Percentiles rank a stretch among this genome's conserved stretches.
phyloP scores from a whole-genome alignment of 2,329 filamentous ascomycete species.

The Amauroascus verrucosus region DNA sequence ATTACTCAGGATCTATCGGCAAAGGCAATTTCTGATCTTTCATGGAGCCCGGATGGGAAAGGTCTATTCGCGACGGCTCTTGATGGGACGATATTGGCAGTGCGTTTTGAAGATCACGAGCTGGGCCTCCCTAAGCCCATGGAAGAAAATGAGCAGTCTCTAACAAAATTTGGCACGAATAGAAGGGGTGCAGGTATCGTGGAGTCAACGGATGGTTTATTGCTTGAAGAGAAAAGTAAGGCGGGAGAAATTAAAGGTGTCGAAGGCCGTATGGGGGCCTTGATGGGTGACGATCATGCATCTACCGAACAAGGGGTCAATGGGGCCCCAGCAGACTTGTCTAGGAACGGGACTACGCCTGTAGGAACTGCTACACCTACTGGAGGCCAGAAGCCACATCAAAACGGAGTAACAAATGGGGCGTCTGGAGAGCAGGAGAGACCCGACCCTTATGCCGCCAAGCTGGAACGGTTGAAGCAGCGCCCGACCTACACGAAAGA shows the following conservation, averaged over 20 bases:
- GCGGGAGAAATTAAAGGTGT: conserved; percentile 80
- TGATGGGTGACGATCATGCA: conserved; percentile 75
- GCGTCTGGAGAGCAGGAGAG: conserved; percentile 16
- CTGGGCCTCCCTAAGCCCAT: conserved; percentile 77
- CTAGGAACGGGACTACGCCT: conserved; percentile 38
- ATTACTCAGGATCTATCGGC: conserved; percentile 78
- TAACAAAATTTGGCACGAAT: conserved; percentile 85
- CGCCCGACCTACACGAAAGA: conserved; percentile 92
- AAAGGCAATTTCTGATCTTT: conserved; percentile 87
- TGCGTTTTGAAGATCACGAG: conserved; percentile 76
- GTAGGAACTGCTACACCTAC: conserved; percentile 26
- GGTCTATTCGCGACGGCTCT: conserved; percentile 77
- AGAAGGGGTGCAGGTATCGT: conserved; percentile 81
- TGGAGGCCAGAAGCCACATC: conserved; percentile 25
- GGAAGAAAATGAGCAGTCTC: conserved; percentile 81
- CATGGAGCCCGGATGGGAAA: conserved; percentile 87
- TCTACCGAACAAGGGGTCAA: conserved; percentile 45
- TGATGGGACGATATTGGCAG: conserved; percentile 75
- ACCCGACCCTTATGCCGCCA: conserved; percentile 46
- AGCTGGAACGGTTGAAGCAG: conserved; percentile 66
- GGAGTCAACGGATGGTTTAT: conserved; percentile 79
- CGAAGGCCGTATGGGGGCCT: conserved; percentile 91
- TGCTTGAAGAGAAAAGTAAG: conserved; percentile 84
- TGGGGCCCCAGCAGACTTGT: conserved; percentile 30
- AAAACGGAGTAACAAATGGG: conserved; percentile 29